These are phyloP conservation scores for Angomonas deanei DNA, from an alignment of 208 protist genomes.

Conservation along the genomic window DNA sequence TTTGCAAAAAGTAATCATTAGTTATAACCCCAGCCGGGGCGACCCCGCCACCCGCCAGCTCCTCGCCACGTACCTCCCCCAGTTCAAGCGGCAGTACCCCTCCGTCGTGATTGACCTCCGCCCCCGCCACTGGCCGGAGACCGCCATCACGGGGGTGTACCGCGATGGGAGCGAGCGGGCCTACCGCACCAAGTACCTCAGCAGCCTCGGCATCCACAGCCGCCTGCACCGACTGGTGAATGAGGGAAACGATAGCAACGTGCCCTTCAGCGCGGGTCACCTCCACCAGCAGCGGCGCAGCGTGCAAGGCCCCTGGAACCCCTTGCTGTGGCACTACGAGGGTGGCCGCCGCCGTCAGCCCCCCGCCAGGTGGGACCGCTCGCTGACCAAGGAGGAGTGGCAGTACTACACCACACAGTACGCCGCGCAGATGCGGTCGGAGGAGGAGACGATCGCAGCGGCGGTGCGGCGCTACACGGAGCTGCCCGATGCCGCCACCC, in stretches of 20 bases:
- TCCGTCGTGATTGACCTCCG: slow-evolving; percentile 68
- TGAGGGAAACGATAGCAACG: slow-evolving; percentile 65
- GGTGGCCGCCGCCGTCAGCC: slow-evolving; percentile 19
- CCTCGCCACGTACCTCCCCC: slow-evolving; percentile 63
- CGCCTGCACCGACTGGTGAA: slow-evolving; percentile 71
- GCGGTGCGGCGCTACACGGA: slow-evolving; percentile 46
- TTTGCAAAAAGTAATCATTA: slow-evolving; percentile 77
- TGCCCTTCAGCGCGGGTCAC: slow-evolving; percentile 52
- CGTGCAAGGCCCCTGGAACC: slow-evolving; percentile 79
- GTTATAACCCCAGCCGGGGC: slow-evolving; percentile 64
- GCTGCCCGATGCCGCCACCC: slow-evolving; percentile 48
- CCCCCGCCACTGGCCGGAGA: slow-evolving; percentile 68
- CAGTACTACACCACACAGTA: slow-evolving; percentile 72
- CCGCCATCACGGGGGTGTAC: slow-evolving; percentile 77
- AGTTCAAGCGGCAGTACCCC: slow-evolving; percentile 70
- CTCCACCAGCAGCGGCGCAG: slow-evolving; percentile 58
- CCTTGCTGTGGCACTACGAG: slow-evolving; percentile 80
- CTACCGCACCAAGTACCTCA: slow-evolving; percentile 44
- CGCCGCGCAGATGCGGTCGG: slow-evolving; percentile 64
- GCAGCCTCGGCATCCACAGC: slow-evolving; percentile 71
- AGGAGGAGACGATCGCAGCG: slow-evolving; percentile 60
- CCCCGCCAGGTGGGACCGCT: slow-evolving; percentile 54
- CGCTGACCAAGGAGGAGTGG: slow-evolving; percentile 76
- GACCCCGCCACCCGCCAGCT: slow-evolving; percentile 70
- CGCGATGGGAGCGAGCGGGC: slow-evolving; percentile 72